phyloP scores from a whole-genome alignment of 495 filamentous ascomycete genomes.

The Penicillium silybi region DNA sequence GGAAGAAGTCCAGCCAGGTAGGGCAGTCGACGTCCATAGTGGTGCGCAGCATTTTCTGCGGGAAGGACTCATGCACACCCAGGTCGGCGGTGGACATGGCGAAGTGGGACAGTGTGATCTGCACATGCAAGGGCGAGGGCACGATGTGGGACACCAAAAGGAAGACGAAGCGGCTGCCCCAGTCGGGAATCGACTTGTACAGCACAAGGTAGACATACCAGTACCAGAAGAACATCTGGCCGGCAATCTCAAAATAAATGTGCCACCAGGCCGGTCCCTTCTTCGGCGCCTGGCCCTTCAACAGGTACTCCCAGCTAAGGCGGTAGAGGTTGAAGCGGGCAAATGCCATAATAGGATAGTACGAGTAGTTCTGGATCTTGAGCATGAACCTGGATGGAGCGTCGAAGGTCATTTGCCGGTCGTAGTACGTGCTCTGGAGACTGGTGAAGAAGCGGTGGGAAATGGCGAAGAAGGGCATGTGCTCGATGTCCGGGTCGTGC shows the following conservation, averaged over 20 bases:
- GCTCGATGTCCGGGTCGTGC: slow-evolving; percentile 96
- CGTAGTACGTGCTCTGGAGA: slow-evolving; percentile 84
- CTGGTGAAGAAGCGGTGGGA: slow-evolving; percentile 77
- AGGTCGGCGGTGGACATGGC: slow-evolving; percentile 94
- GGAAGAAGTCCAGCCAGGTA: slow-evolving; percentile 92
- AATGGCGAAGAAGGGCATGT: slow-evolving; percentile 92
- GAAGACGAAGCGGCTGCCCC: slow-evolving; percentile 66
- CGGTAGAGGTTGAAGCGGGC: slow-evolving; percentile 91
- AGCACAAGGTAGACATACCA: slow-evolving; percentile 90
- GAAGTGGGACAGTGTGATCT: slow-evolving; percentile 96
- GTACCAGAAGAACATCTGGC: slow-evolving; percentile 85
- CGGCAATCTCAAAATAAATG: slow-evolving; percentile 76
- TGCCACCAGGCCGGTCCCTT: slow-evolving; percentile 89
- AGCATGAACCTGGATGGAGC: slow-evolving; percentile 66
- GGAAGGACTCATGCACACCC: slow-evolving; percentile 82
- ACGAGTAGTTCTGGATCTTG: slow-evolving; percentile 74
- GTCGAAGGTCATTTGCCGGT: slow-evolving; percentile 82
- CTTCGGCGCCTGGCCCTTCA: slow-evolving; percentile 69
- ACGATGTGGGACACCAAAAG: slow-evolving; percentile 84
- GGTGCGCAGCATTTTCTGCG: slow-evolving; percentile 94
- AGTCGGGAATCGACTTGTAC: slow-evolving; percentile 70
- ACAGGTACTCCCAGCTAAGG: slow-evolving; percentile 77
- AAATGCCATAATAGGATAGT: slow-evolving; percentile 80
- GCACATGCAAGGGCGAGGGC: slow-evolving; percentile 83
- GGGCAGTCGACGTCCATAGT: slow-evolving; percentile 99